Conservation (phyloP, 2,329 filamentous ascomycete species). For the Westerdykella aurantiaca region DNA sequence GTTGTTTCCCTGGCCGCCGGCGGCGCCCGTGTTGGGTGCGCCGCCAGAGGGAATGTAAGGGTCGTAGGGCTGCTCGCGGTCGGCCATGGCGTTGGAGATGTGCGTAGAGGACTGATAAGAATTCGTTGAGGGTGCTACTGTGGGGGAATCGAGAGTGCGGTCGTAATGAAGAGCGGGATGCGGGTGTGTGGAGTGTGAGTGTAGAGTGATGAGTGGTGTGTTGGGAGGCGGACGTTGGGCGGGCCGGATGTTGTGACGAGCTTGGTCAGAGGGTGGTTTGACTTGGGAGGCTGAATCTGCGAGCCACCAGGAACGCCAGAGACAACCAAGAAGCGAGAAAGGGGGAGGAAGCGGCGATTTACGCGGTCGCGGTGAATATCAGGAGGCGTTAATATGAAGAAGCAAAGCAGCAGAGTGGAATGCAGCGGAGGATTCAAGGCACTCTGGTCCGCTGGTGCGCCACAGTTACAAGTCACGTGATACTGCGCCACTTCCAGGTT, state of each 20-base stretch:
- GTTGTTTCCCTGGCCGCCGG: slow-evolving; percentile 48
- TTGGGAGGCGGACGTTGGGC: slow-evolving; percentile 9
- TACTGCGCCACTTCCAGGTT: too few relatives aligned
- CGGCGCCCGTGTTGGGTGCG: slow-evolving; percentile 40
- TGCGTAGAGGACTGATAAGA: slow-evolving; percentile 2
- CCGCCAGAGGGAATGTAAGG: slow-evolving; percentile 77
- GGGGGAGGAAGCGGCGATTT: background rate
- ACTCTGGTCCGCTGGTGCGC: too few relatives aligned
- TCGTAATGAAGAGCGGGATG: slow-evolving; percentile 17
- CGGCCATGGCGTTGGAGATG: slow-evolving; percentile 45
- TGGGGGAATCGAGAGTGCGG: slow-evolving; percentile 5
- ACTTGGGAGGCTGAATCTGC: slow-evolving; percentile 22
- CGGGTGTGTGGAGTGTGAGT: background rate
- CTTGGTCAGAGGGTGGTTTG: slow-evolving; percentile 23
- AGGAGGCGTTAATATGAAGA: background rate
- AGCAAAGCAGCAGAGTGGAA: too few relatives aligned
- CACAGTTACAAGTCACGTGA: too few relatives aligned
- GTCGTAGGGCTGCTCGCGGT: slow-evolving; percentile 67
- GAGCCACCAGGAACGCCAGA: background rate
- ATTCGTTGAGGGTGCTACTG: background rate
- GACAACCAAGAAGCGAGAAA: background rate
- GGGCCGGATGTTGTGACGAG: slow-evolving; percentile 18
- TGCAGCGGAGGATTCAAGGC: too few relatives aligned
- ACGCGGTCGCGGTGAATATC: background rate
- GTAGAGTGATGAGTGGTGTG: slow-evolving; percentile 7